phyloP scores from a whole-genome alignment of 345 rosid species.

The Ceriops decandra region DNA sequence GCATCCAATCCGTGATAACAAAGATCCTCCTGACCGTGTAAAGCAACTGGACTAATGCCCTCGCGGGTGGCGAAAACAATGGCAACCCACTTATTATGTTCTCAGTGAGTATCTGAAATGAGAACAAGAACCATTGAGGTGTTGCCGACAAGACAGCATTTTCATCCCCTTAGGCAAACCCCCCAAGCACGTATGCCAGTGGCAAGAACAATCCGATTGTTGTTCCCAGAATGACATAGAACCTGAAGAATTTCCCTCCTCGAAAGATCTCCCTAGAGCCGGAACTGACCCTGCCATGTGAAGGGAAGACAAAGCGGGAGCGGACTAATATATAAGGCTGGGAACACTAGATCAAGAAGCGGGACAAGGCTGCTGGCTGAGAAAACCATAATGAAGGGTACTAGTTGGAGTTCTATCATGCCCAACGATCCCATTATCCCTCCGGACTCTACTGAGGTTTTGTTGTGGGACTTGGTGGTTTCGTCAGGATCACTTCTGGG shows the following conservation, averaged over 20 bases:
- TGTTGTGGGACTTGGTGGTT: constrained; percentile 14
- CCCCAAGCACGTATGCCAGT: constrained; percentile 78
- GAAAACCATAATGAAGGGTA: constrained; percentile 83
- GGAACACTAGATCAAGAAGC: constrained; percentile 69
- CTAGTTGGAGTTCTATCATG: constrained; percentile 78
- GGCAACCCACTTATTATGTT: constrained; percentile 67
- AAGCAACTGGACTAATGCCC: constrained; percentile 74
- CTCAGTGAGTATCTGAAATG: constrained; percentile 85
- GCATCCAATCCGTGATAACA: constrained; percentile 63
- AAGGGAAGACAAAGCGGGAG: constrained; percentile 69
- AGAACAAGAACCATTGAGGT: constrained; percentile 76
- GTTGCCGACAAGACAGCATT: constrained; percentile 73
- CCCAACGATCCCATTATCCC: constrained; percentile 76
- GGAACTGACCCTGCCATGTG: constrained; percentile 28
- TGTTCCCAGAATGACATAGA: constrained; percentile 65
- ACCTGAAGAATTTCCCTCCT: constrained; percentile 56
- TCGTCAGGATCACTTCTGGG: constrained; percentile 38
- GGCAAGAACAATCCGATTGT: constrained; percentile 76
- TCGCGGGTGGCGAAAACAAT: constrained; percentile 75
- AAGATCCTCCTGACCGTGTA: constrained; percentile 75
- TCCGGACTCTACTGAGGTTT: constrained; percentile 30
- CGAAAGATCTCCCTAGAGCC: constrained; percentile 52
- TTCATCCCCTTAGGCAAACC: constrained; percentile 85
- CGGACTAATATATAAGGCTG: constrained; percentile 59
- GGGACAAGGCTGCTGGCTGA: constrained; percentile 91